Conservation (phyloP, 345 rosid genomes). For the Luvunga scandens region DNA sequence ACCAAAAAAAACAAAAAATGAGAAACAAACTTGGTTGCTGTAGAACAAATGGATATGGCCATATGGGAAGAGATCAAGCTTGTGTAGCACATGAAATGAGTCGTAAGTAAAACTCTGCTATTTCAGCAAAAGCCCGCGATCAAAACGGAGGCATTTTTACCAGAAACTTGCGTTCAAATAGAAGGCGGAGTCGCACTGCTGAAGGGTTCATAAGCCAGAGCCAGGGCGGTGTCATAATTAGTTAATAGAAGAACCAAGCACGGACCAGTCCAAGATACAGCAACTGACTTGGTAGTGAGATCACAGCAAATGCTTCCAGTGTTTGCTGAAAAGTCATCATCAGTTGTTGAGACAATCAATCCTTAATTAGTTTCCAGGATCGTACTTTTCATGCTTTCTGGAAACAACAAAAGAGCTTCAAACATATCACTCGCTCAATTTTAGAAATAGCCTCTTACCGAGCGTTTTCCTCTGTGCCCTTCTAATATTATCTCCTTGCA, state of each 20-base stretch:
- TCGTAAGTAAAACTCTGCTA: background rate
- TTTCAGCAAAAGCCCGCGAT: background rate
- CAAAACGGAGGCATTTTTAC: background rate
- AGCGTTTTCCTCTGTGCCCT: slow-evolving; percentile 39
- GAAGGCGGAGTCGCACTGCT: too few relatives aligned
- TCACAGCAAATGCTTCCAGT: slow-evolving; percentile 27
- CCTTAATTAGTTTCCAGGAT: background rate
- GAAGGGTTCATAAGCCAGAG: too few relatives aligned
- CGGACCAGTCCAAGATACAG: slow-evolving; percentile 26
- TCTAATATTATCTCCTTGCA: slow-evolving; percentile 36
- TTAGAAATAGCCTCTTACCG: slow-evolving; percentile 20
- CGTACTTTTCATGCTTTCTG: background rate
- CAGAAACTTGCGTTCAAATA: too few relatives aligned
- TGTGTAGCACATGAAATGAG: background rate
- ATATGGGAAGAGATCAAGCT: background rate
- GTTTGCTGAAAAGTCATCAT: slow-evolving; percentile 30
- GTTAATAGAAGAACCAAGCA: slow-evolving; percentile 10
- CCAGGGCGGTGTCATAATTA: background rate
- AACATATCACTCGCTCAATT: background rate
- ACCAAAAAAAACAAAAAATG: too few relatives aligned
- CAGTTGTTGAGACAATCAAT: background rate
- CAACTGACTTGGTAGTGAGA: slow-evolving; percentile 32
- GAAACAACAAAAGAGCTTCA: background rate
- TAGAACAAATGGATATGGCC: background rate
- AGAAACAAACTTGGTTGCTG: too few relatives aligned